Evolutionary conservation across 108 stramenopile genomes (phyloP).

Genomic region (Nitzschia sp.): DNA sequence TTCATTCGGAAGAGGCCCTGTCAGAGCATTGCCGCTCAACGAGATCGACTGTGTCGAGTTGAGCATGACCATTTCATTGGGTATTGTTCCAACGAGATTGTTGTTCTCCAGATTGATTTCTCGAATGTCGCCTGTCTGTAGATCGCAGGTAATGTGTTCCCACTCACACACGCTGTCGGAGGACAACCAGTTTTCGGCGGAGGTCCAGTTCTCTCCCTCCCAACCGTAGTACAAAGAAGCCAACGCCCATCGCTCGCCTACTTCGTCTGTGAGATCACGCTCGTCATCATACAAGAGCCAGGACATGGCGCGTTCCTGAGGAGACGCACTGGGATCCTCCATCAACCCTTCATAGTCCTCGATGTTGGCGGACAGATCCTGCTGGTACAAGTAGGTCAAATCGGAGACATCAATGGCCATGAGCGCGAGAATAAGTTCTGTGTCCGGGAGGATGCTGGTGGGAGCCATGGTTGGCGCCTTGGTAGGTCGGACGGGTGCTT

Average conservation of each 20-base stretch:
- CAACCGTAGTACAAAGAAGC: constrained; percentile 26
- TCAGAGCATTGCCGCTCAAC: constrained; percentile 23
- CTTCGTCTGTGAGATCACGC: constrained; percentile 8
- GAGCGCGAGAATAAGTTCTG: constrained; percentile 3
- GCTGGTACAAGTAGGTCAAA: constrained; percentile 1
- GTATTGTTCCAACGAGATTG: constrained; percentile 41
- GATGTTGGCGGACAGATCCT: neutral
- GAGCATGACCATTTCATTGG: constrained; percentile 19
- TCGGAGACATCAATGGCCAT: constrained; percentile 1
- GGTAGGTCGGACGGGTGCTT: neutral
- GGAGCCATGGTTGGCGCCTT: constrained; percentile 1
- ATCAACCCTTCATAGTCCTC: neutral
- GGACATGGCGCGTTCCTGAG: constrained; percentile 25
- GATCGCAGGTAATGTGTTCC: constrained; percentile 21
- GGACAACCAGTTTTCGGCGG: constrained; percentile 16
- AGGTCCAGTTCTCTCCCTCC: constrained; percentile 24
- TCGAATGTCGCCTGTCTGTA: constrained; percentile 4
- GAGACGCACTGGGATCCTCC: constrained; percentile 6
- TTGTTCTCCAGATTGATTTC: constrained; percentile 27
- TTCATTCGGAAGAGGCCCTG: constrained; percentile 13
- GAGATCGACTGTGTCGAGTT: constrained; percentile 5
- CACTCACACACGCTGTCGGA: constrained; percentile 23
- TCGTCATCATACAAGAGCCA: constrained; percentile 31
- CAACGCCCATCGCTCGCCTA: constrained; percentile 19
- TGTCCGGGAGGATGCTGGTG: neutral